Conservation (phyloP, 169 alveolate genomes). For the Plasmodium malariae region DNA sequence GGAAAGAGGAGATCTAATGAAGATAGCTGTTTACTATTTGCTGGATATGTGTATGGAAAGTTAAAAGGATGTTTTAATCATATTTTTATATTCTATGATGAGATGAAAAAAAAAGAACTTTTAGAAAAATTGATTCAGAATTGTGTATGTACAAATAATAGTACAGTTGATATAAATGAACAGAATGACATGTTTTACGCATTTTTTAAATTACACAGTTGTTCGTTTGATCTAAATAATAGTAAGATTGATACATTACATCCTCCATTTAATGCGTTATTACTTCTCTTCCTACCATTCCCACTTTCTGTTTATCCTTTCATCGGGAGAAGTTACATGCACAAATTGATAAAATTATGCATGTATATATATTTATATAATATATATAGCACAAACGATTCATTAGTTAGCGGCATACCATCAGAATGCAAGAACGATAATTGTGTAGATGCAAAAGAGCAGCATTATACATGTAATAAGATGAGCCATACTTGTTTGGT, state of each 20-base stretch:
- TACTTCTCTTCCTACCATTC: constrained; percentile 31
- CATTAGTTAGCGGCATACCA: neutral
- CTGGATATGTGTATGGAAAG: constrained; percentile 16
- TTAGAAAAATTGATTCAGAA: constrained; percentile 16
- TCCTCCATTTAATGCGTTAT: neutral
- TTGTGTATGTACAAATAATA: constrained; percentile 11
- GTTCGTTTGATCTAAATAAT: neutral
- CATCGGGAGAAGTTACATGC: neutral
- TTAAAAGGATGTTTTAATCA: constrained; percentile 14
- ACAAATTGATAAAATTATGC: constrained; percentile 21
- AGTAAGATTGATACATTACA: neutral
- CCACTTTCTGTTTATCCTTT: constrained; percentile 1
- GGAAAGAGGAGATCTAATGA: neutral
- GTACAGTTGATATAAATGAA: neutral
- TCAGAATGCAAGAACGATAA: neutral
- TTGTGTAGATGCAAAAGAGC: no score
- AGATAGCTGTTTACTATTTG: neutral
- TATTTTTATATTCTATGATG: constrained; percentile 24
- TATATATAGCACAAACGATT: neutral
- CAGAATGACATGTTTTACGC: constrained; percentile 2
- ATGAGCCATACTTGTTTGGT: no score
- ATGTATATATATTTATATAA: constrained; percentile 29
- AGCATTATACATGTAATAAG: no score
- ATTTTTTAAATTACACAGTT: neutral
- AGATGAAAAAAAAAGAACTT: constrained; percentile 12